Percentiles rank a stretch among this genome's conserved stretches.
phyloP scores from a whole-genome alignment of 768 basidiomycete genomes.

The Sporobolomyces roseus region DNA sequence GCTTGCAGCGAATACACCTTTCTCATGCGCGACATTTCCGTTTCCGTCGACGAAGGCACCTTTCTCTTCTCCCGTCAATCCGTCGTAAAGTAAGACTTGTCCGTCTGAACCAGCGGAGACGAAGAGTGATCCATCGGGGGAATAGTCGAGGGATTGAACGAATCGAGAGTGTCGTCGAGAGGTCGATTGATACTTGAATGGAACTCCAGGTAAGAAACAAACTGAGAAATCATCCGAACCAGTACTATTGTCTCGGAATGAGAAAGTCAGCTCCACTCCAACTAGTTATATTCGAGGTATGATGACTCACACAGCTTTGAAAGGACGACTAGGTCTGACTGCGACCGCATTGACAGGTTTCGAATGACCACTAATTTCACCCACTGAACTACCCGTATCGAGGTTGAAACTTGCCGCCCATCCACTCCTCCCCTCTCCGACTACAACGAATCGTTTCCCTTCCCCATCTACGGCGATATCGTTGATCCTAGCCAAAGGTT shows the following conservation, averaged over 20 bases:
- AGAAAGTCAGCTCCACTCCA: no score
- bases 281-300: no score
- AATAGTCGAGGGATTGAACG: conserved; percentile 81
- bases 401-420: conserved; percentile 49
- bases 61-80: conserved; percentile 77
- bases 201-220: conserved; percentile 54
- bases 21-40: conserved; percentile 17
- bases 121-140: conserved; percentile 75
- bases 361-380: conserved; percentile 82
- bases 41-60: conserved; percentile 55
- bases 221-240: conserved; percentile 37
- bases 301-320: conserved; percentile 33
- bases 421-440: conserved; percentile 69
- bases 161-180: conserved; percentile 73
- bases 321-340: conserved; percentile 24
- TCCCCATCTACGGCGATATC: conserved; percentile 96
- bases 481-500: conserved; percentile 52
- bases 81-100: conserved; percentile 85
- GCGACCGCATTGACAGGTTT: conserved; percentile 56
- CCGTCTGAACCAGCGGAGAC: conserved; percentile 89
- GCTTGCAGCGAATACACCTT: conserved; percentile 32
- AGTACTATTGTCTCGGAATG: conserved; percentile 18
- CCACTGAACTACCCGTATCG: conserved; percentile 57
- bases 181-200: conserved; percentile 66
- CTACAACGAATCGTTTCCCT: conserved; percentile 86